Conservation (phyloP, 2,329 filamentous ascomycete species). For the Penicillium sp. region DNA sequence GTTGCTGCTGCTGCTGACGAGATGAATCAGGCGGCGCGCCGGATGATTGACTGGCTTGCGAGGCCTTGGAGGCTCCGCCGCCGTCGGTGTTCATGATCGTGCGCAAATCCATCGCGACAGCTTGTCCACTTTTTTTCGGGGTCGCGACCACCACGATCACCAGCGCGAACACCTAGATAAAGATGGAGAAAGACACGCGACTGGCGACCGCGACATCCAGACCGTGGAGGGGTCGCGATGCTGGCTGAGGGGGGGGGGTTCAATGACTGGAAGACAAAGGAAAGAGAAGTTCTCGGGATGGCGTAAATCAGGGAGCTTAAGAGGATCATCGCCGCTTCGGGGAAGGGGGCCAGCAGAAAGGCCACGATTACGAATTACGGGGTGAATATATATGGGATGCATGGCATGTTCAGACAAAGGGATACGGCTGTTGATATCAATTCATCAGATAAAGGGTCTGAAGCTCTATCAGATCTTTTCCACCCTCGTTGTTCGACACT, state of each 20-base stretch:
- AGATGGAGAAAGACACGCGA: constrained; percentile 19
- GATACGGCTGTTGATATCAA: not conserved
- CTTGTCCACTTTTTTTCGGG: constrained; percentile 12
- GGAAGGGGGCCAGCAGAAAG: constrained; percentile 14
- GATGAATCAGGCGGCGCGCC: constrained; percentile 31
- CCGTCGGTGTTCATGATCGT: constrained; percentile 54
- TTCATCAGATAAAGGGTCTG: not conserved
- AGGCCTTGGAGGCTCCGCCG: constrained; percentile 34
- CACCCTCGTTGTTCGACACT: not conserved
- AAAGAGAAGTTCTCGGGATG: constrained; percentile 27
- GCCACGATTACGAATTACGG: not conserved
- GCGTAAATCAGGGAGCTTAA: constrained; percentile 24
- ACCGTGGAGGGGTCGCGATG: constrained; percentile 4
- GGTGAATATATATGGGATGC: not conserved
- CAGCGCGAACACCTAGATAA: constrained; percentile 15
- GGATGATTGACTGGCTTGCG: constrained; percentile 33
- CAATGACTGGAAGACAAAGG: constrained; percentile 21
- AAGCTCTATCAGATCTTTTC: not conserved
- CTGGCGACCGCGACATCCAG: constrained; percentile 24
- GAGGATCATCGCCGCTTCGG: constrained; percentile 29
- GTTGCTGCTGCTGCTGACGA: constrained; percentile 28
- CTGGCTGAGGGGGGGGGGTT: constrained; percentile 8
- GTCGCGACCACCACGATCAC: constrained; percentile 21
- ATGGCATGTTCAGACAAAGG: not conserved
- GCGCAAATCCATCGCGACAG: constrained; percentile 53